phyloP scores from a whole-genome alignment of 345 rosid genomes.

The Euphorbia lathyris region DNA sequence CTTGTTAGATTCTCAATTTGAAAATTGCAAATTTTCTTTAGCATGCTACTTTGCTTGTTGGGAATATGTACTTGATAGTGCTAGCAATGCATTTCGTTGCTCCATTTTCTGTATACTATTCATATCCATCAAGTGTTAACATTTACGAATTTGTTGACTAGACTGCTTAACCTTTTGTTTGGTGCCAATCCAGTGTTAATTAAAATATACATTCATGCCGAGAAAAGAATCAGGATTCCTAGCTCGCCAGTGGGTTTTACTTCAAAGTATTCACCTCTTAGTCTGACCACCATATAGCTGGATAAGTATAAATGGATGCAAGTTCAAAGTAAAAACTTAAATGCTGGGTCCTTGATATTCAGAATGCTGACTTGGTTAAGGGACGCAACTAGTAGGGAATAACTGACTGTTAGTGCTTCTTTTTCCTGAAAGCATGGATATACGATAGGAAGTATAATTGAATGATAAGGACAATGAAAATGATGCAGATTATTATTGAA shows the following conservation, averaged over 20 bases:
- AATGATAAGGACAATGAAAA: not conserved
- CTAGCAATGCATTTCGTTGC: not conserved
- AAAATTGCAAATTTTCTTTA: not conserved
- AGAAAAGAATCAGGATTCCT: not conserved
- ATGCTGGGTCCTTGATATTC: not conserved
- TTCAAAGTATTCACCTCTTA: not conserved
- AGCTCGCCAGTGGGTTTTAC: not conserved
- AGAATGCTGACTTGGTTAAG: not conserved
- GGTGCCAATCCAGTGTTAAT: not conserved
- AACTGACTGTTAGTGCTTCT: not conserved
- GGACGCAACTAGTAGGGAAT: not conserved
- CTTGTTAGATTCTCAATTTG: too few relatives aligned
- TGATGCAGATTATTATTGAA: not conserved
- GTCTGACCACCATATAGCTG: not conserved
- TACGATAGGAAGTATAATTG: not conserved
- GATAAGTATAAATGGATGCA: not conserved
- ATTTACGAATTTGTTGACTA: not conserved
- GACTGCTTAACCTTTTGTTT: not conserved
- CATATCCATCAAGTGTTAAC: not conserved
- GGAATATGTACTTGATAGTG: not conserved
- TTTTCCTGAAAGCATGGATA: not conserved
- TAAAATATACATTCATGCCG: not conserved
- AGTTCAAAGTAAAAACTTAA: slow-evolving; percentile 1
- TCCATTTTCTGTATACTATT: not conserved
- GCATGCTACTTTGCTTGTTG: not conserved